Percentiles rank a stretch among this genome's conserved stretches.
phyloP scores from a whole-genome alignment of 208 protist genomes.

The Angomonas deanei region DNA sequence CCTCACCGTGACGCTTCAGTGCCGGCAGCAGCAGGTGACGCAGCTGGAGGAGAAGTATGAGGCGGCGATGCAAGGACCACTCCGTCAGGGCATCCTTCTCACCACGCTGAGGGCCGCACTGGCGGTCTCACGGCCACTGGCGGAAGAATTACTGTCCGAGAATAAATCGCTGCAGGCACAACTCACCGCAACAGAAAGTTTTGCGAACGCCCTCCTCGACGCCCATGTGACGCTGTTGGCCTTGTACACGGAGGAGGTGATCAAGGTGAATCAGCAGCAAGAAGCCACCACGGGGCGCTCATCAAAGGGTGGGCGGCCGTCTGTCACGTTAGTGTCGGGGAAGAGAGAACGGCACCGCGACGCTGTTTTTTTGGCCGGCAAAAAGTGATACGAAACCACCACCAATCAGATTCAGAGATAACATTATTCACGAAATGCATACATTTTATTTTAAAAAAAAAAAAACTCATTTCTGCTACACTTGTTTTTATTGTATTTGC shows the following conservation, averaged over 20 bases:
- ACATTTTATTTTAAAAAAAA: no score
- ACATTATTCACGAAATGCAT: no score
- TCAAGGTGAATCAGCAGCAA: background rate
- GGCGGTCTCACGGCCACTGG: conserved; percentile 14
- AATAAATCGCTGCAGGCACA: conserved; percentile 10
- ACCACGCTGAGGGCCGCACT: conserved; percentile 12
- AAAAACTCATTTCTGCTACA: no score
- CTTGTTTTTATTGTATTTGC: background rate
- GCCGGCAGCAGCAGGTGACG: conserved; percentile 18
- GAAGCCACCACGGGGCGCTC: background rate
- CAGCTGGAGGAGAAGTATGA: conserved; percentile 6
- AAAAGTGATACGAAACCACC: no score
- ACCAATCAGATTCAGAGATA: no score
- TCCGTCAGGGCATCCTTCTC: conserved; percentile 6
- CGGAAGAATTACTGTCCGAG: conserved; percentile 10
- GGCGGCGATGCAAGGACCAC: background rate
- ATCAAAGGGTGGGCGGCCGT: no score
- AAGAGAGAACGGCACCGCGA: no score
- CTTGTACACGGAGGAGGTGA: conserved; percentile 7
- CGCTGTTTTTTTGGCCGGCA: no score
- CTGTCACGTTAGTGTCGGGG: no score
- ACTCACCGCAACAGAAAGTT: conserved; percentile 12
- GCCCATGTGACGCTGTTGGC: conserved; percentile 21
- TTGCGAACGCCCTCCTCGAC: conserved; percentile 6
- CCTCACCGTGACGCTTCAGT: conserved; percentile 41